These are phyloP conservation scores for Uronychia setigera DNA, from an alignment of 73 alveolate genomes.

Conservation along the genomic window DNA sequence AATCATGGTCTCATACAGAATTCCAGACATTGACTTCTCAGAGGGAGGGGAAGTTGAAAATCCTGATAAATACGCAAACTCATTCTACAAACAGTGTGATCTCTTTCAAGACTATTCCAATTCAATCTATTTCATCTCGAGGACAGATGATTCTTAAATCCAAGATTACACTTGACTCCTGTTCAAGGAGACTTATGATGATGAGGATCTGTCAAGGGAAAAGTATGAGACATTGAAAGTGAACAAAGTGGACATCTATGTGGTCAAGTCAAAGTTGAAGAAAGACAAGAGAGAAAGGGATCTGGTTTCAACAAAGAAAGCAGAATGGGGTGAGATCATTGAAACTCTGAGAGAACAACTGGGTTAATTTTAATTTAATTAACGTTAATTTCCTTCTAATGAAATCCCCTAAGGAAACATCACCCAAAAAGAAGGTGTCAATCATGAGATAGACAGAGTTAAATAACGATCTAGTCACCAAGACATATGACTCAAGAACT, in stretches of 20 bases:
- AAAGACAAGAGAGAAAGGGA: not conserved
- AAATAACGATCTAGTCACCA: too few relatives aligned
- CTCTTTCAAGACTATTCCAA: not conserved
- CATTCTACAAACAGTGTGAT: not conserved
- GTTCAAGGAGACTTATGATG: not conserved
- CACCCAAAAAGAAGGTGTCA: not conserved
- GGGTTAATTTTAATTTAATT: not conserved
- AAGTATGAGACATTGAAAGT: not conserved
- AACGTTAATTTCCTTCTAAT: not conserved
- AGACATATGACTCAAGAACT: too few relatives aligned
- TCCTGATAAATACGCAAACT: not conserved
- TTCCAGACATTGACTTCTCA: not conserved
- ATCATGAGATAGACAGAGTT: not conserved
- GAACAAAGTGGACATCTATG: not conserved
- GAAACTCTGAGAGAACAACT: not conserved
- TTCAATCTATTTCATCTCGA: not conserved
- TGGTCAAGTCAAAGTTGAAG: not conserved
- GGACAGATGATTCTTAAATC: not conserved
- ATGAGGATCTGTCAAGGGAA: not conserved
- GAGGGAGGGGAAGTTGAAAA: not conserved
- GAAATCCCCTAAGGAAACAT: not conserved
- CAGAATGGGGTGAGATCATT: not conserved
- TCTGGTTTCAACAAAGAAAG: not conserved
- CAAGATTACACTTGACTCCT: not conserved
- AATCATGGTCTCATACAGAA: not conserved